These are phyloP conservation scores for Hypoxylon sp. DNA, from an alignment of 2,329 filamentous ascomycete genomes.

Conservation along the genomic window DNA sequence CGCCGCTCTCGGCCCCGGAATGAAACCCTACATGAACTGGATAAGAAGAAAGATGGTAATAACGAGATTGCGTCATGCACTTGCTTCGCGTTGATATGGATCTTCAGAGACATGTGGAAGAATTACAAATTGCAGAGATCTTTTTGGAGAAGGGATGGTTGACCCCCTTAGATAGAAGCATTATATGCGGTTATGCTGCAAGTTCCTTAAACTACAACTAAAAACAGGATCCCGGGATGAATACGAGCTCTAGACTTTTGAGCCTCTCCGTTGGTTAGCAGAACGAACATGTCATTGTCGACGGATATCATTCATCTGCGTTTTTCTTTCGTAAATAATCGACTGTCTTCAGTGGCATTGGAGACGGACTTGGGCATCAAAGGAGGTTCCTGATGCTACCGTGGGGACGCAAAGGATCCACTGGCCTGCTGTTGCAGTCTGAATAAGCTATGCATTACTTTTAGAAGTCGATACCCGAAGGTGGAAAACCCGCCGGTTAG, in stretches of 20 bases:
- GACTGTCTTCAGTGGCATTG: constrained; percentile 23
- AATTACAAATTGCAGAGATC: constrained; percentile 42
- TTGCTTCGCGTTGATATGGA: constrained; percentile 34
- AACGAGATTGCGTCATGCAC: constrained; percentile 40
- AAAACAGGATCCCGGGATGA: constrained; percentile 13
- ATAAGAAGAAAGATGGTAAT: constrained; percentile 32
- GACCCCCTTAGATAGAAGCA: constrained; percentile 3
- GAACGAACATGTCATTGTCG: constrained; percentile 6
- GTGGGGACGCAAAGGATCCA: constrained; percentile 38
- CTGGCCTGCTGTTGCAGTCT: constrained; percentile 44
- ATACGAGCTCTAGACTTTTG: constrained; percentile 10
- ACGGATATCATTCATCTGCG: constrained; percentile 6
- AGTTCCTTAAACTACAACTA: constrained; percentile 8
- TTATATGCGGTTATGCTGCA: constrained; percentile 16
- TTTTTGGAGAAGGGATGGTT: constrained; percentile 14
- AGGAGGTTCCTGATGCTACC: constrained; percentile 29
- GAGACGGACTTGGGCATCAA: constrained; percentile 37
- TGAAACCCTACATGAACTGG: constrained; percentile 36
- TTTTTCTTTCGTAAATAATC: constrained; percentile 19
- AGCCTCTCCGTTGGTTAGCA: constrained; percentile 12
- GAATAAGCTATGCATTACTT: constrained; percentile 47
- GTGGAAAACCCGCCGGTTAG: constrained; percentile 46
- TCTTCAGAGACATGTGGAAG: constrained; percentile 25
- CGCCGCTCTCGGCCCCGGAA: constrained; percentile 41
- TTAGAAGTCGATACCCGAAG: constrained; percentile 45